phyloP scores from a whole-genome alignment of 108 stramenopile genomes.

The Seminavis robusta region DNA sequence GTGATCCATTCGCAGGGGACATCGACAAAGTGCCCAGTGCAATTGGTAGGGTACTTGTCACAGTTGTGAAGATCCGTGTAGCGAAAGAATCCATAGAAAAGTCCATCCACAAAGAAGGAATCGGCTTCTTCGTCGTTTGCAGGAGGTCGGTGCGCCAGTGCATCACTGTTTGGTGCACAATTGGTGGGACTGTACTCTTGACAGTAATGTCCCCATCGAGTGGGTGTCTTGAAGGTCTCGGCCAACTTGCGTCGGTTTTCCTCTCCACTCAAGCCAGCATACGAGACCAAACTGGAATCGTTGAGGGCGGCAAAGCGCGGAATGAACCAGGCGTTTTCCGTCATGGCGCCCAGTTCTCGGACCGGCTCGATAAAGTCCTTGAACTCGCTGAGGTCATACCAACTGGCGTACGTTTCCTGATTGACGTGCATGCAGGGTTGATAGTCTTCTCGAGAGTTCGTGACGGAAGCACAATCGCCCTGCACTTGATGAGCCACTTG shows the following conservation, averaged over 20 bases:
- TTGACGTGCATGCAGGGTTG: slow-evolving; percentile 25
- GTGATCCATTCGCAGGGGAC: slow-evolving; percentile 14
- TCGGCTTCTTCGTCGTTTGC: slow-evolving; percentile 2
- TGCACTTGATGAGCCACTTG: background rate
- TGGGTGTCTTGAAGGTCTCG: slow-evolving; percentile 15
- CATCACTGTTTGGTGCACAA: slow-evolving; percentile 8
- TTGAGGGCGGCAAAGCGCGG: slow-evolving; percentile 15
- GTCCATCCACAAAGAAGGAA: slow-evolving; percentile 5
- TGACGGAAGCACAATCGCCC: background rate
- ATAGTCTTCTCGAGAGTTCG: slow-evolving; percentile 7
- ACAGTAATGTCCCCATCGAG: slow-evolving; percentile 20
- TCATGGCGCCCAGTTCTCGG: slow-evolving; percentile 20
- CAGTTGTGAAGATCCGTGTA: slow-evolving; percentile 35
- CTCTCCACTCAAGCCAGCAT: slow-evolving; percentile 27
- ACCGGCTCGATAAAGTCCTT: background rate
- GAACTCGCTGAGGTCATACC: slow-evolving; percentile 4
- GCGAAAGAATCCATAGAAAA: slow-evolving; percentile 37
- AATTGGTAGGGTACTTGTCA: slow-evolving; percentile 7
- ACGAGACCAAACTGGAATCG: slow-evolving; percentile 23
- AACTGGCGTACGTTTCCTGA: slow-evolving; percentile 17
- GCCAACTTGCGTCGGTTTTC: slow-evolving; percentile 24
- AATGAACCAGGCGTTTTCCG: slow-evolving; percentile 29
- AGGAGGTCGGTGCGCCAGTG: slow-evolving; percentile 6
- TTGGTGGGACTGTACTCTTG: background rate
- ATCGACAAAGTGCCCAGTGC: slow-evolving; percentile 29